Conservation (phyloP, 305 asterid species). For the Galium porrigens region DNA sequence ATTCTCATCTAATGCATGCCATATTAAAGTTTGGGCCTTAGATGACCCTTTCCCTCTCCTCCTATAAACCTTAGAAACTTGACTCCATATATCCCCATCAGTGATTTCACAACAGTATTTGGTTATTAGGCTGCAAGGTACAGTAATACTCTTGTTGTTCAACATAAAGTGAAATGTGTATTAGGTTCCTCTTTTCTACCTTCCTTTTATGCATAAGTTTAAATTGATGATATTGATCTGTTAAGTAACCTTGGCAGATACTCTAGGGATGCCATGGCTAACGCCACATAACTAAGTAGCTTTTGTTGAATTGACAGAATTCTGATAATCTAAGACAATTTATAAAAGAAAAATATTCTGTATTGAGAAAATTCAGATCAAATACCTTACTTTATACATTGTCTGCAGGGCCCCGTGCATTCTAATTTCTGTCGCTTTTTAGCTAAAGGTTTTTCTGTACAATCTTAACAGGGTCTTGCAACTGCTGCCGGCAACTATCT, state of each 20-base stretch:
- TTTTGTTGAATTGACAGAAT: background rate
- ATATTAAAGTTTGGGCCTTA: too few relatives aligned
- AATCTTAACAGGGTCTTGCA: slow-evolving; percentile 59
- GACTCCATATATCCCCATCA: too few relatives aligned
- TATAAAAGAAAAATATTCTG: background rate
- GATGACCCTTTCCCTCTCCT: too few relatives aligned
- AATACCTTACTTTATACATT: background rate
- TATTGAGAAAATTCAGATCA: background rate
- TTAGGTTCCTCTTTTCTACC: background rate
- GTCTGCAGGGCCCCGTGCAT: background rate
- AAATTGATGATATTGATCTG: background rate
- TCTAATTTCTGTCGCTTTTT: background rate
- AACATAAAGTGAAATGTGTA: background rate
- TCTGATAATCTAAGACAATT: background rate
- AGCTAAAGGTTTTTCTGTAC: slow-evolving; percentile 11
- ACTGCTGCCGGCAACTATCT: slow-evolving; percentile 68
- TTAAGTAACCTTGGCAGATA: background rate
- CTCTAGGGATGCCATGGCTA: background rate
- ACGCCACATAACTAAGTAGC: background rate
- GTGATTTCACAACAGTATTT: background rate
- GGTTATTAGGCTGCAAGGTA: background rate
- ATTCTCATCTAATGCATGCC: too few relatives aligned
- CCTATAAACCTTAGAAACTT: too few relatives aligned
- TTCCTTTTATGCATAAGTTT: background rate
- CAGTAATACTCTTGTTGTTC: background rate